Base-by-base conservation (phyloP, 2,329 filamentous ascomycete species). In the Pyrenochaeta sp. region DNA sequence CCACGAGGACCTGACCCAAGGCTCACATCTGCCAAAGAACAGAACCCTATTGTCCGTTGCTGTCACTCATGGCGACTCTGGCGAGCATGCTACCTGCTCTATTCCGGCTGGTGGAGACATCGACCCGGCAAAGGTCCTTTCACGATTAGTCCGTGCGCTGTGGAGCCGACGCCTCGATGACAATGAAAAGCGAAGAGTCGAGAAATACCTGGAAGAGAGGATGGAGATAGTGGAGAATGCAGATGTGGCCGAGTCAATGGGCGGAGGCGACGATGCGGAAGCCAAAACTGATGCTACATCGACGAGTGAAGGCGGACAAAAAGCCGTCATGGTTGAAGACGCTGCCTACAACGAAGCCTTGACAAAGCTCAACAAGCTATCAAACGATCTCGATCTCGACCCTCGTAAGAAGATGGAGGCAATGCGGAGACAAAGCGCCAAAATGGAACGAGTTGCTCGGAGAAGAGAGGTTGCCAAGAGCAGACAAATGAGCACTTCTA, bases 1-100 rank as follows among this genome's bases (percentile, higher is more conserved):
- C 7, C 58, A 66, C 20, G 66, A 75, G 21, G 67, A 73, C 19
- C 23, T 50, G 18, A 44, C 44, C 11, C 22, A 36, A 20, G 49
- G 51, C 17, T 24, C 41, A 15, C 46, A 38, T 4, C 29, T 35
- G 19, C 43, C 49, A 39, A 48, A 44, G n/a, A 35, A 40, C 3
- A 44, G 46, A 19, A 49, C 51, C 3, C 30, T 56, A 18, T 54
- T 65, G 15, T 59, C 60, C 0, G 38, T 70, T 4, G 44, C 55
- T 18, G 41, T 70, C 6, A 55, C 48, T 13, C 53, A 64, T 32
- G 51, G 35, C 14, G 55, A 53, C n/a, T 54, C 57, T 6, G 60
- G 59, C 5, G 60, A 68, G 38, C 57, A 53, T 32, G 59, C 58
- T 4, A 50, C 53, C 20, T 62, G 59, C 28, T 54, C 51, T 10